phyloP scores from a whole-genome alignment of 1,284 basidiomycete genomes.

The Cryptococcus neoformans region DNA sequence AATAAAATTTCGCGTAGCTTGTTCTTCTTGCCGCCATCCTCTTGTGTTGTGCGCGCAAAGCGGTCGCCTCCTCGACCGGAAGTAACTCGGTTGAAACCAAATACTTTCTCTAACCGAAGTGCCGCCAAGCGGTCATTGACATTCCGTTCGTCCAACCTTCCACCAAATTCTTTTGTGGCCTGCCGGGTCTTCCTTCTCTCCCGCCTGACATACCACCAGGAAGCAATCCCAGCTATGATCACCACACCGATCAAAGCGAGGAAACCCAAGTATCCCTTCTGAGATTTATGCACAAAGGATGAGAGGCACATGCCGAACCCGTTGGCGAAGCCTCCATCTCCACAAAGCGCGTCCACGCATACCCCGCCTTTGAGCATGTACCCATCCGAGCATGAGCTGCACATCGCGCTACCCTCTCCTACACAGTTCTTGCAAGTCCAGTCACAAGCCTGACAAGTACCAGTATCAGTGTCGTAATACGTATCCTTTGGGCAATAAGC shows the following conservation, averaged over 20 bases:
- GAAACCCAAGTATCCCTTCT: slow-evolving; percentile 18
- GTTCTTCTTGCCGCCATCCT: slow-evolving; percentile 7
- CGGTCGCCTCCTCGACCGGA: not conserved
- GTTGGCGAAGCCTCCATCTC: slow-evolving; percentile 20
- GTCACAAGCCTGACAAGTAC: slow-evolving; percentile 42
- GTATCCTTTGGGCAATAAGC: slow-evolving; percentile 36
- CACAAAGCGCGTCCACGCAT: slow-evolving; percentile 36
- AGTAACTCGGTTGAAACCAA: slow-evolving; percentile 28
- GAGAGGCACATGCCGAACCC: slow-evolving; percentile 47
- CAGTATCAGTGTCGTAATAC: slow-evolving; percentile 35
- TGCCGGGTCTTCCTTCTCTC: slow-evolving; percentile 31
- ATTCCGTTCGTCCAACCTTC: slow-evolving; percentile 28
- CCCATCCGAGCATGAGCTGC: slow-evolving; percentile 43
- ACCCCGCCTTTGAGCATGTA: slow-evolving; percentile 33
- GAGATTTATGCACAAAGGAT: slow-evolving; percentile 23
- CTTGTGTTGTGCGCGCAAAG: not conserved
- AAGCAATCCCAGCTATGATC: slow-evolving; percentile 10
- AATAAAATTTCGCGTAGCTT: slow-evolving; percentile 19
- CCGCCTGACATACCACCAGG: slow-evolving; percentile 28
- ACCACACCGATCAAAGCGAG: slow-evolving; percentile 23
- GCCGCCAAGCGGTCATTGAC: slow-evolving; percentile 20
- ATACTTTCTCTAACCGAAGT: slow-evolving; percentile 20
- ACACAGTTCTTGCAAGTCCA: slow-evolving; percentile 42
- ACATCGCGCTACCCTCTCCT: slow-evolving; percentile 23
- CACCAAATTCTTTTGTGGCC: slow-evolving; percentile 36